Percentiles rank a stretch among this genome's conserved stretches.
phyloP scores from a whole-genome alignment of 768 basidiomycete species.

The Phanerochaete carnosa region DNA sequence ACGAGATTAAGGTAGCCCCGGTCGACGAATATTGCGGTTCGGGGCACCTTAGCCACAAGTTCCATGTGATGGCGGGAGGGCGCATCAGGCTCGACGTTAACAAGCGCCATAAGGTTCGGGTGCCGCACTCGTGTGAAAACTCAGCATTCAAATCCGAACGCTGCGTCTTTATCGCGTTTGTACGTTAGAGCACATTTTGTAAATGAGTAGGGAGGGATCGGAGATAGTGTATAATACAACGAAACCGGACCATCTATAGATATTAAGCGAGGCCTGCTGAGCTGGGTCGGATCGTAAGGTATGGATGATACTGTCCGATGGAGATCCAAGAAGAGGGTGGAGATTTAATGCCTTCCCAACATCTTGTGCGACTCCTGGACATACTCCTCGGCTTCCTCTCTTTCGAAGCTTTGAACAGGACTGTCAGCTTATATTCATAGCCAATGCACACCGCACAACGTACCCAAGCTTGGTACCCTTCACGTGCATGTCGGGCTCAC shows the following conservation, averaged over 20 bases:
- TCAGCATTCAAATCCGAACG: neutral
- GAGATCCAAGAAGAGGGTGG: neutral
- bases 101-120: neutral
- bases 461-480: conserved; percentile 78
- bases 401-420: conserved; percentile 51
- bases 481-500: conserved; percentile 82
- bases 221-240: neutral
- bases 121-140: neutral
- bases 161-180: neutral
- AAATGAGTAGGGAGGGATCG: neutral
- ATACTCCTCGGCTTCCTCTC: conserved; percentile 63
- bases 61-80: too few species aligned
- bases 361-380: conserved; percentile 59
- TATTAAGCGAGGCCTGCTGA: neutral
- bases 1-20: conserved; percentile 43
- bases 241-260: neutral
- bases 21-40: too few species aligned
- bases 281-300: neutral
- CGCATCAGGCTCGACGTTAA: neutral
- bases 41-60: too few species aligned
- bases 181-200: neutral
- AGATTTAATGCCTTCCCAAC: conserved; percentile 30
- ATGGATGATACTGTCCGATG: neutral
- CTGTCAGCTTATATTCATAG: neutral
- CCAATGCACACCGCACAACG: neutral